A percentile compares a stretch with the other conserved stretches of the same genome.
These are phyloP conservation scores for Parasarocladium wereldwijsianum DNA, from an alignment of 2,329 filamentous ascomycete genomes.

Conservation along the genomic window DNA sequence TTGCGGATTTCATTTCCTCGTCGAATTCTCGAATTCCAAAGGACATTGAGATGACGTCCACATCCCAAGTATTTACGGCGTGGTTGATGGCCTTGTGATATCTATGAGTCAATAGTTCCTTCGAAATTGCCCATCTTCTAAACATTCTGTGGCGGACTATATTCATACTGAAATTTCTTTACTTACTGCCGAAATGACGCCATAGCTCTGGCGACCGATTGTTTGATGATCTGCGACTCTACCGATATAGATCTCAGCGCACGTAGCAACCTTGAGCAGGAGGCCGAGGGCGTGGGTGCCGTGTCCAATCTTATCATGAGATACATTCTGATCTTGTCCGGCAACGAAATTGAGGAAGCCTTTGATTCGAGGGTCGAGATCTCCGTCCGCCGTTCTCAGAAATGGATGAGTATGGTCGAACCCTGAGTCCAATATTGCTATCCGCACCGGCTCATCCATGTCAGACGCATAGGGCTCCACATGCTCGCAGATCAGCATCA, in stretches of 20 bases:
- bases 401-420: slow-evolving; percentile 5
- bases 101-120: too few species aligned
- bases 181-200: slow-evolving; percentile 3
- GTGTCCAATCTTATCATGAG: slow-evolving; percentile 4
- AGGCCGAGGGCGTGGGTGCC: slow-evolving; percentile 6
- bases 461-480: too few species aligned
- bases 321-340: background rate
- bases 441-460: slow-evolving; percentile 1
- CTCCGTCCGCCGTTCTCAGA: slow-evolving; percentile 1
- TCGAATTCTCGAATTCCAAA: slow-evolving; percentile 8
- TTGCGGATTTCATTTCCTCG: slow-evolving; percentile 1
- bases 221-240: slow-evolving; percentile 5
- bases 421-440: slow-evolving; percentile 6
- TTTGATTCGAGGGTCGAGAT: slow-evolving; percentile 1
- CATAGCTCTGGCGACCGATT: too few species aligned
- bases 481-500: too few species aligned
- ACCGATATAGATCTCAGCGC: slow-evolving; percentile 5
- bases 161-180: background rate
- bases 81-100: slow-evolving; percentile 9
- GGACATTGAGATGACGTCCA: slow-evolving; percentile 11
- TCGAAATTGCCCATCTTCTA: too few species aligned
- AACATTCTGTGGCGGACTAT: too few species aligned
- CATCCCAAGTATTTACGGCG: slow-evolving; percentile 6
- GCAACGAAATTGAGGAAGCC: slow-evolving; percentile 3
- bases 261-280: slow-evolving; percentile 5